A percentile compares a stretch with the other conserved stretches of the same genome.
Evolutionary conservation across 2,329 filamentous ascomycete species (phyloP).

Genomic region (Fusarium papillatum): DNA sequence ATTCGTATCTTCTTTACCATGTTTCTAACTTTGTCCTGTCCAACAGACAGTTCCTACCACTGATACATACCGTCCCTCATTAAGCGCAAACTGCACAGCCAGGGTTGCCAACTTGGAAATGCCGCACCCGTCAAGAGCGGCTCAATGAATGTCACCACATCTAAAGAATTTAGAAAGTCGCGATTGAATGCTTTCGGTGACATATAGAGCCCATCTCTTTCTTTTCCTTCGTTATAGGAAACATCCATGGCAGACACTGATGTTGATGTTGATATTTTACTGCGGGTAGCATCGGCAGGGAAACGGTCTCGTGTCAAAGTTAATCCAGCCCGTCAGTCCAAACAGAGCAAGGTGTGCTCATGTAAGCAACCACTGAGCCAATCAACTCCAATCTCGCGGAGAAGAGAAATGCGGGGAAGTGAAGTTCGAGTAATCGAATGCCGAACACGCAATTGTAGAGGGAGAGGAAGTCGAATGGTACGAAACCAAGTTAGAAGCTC

Average conservation of each 20-base stretch:
- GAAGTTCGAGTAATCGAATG: background rate
- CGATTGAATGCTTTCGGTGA: background rate
- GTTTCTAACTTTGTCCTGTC: background rate
- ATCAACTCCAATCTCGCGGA: background rate
- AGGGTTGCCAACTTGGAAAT: background rate
- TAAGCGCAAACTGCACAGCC: background rate
- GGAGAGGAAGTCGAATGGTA: background rate
- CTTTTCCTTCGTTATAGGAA: background rate
- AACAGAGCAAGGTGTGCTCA: background rate
- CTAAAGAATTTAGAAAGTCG: background rate
- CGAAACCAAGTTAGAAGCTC: background rate
- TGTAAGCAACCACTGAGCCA: background rate
- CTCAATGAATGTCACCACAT: too few relatives aligned
- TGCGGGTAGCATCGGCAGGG: background rate
- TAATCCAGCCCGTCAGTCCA: background rate
- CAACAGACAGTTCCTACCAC: background rate
- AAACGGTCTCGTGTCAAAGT: background rate
- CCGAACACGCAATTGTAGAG: background rate
- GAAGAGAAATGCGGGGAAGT: background rate
- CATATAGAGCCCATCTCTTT: background rate
- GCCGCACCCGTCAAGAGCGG: background rate
- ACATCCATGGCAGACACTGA: background rate
- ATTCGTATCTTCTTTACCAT: background rate
- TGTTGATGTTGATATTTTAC: background rate
- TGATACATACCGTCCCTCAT: background rate